Evolutionary conservation across 2,329 filamentous ascomycete species (phyloP), one percentile per base, ranked within the genome.

Genomic region (Beauveria varroae): DNA sequence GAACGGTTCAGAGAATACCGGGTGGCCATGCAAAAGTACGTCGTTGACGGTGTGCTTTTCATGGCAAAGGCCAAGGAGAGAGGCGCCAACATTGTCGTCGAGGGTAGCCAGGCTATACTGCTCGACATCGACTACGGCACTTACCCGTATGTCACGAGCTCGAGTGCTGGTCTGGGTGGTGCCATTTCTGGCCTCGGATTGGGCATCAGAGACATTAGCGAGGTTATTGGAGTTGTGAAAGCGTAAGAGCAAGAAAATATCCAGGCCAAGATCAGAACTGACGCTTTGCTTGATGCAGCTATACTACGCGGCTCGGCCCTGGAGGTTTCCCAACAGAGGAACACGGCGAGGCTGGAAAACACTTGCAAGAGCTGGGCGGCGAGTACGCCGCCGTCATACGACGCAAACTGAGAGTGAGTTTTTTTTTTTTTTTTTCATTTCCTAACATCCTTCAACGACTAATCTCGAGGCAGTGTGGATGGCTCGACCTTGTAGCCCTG

Each of bases 261-360:
- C 1, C 7, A 14, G 0, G 1, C 9, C 30, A 1, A 40, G 30
- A 24, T 46, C 8, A 57, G 1, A 34, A 34, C 30, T 34, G 12
- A 34, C 3, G 28, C 3, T 30, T 34, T 34, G 14, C 5, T 14
- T 26, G 14, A 18, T 12, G 22, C 30, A 60, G 37, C 47, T 82
- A 86, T 71, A 86, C 85, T 30, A 88, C 85, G 28, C 77, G 81
- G 62, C 82, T 85, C n/a, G 79, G 78, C 57, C 79, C 77, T 46
- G 86, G 86, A 10, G 81, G 82, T 9, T 88, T 88, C 74, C 84
- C 85, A 18, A 86, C 84, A 1, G 86, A 89, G 70, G 81, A 75
- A 37, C 57, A 70, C 3, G 72, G 70, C 44, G 74, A 75, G 61
- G 69, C 51, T 40, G 66, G 76, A 56, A 69, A 67, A 28, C 76